Evolutionary conservation across 352 stramenopile genomes (phyloP), one percentile per base, ranked within the genome.

Genomic region (Phytopythium mirpurense): DNA sequence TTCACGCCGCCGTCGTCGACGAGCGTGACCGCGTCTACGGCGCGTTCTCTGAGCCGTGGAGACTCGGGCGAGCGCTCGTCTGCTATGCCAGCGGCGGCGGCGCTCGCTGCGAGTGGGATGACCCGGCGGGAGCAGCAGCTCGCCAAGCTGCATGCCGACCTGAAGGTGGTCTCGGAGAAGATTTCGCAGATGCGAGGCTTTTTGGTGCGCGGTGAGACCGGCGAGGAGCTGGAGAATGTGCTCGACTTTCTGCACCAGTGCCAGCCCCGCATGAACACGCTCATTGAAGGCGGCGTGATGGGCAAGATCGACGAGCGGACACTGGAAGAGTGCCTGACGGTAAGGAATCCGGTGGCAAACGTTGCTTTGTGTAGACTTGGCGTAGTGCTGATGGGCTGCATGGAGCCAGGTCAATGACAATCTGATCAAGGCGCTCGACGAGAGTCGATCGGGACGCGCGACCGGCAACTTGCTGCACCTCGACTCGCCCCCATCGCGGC

Each of bases 351-450:
- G n/a, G n/a, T n/a, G n/a, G n/a, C n/a, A n/a, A n/a, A n/a, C n/a
- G n/a, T n/a, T n/a, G n/a, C n/a, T n/a, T n/a, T n/a, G n/a, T n/a
- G n/a, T n/a, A 61, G 19, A 9, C 31, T 50, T 36, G 18, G 29
- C 35, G 6, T 5, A 1, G 5, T 10, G 15, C 43, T n/a, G n/a
- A n/a, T n/a, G n/a, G n/a, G n/a, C n/a, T n/a, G n/a, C n/a, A n/a
- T n/a, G n/a, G n/a, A n/a, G n/a, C n/a, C 47, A 92, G 82, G 78
- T 90, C 21, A 93, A 93, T 52, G 83, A 93, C 58, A 69, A 79
- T 60, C 65, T 93, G 59, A 88, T 91, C 64, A 87, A 86, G 51
- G 81, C 63, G 3, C 54, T 93, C 26, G 78, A 90, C 24, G 83
- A 90, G 59, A 77, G 66, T 42, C 67, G 42, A 27, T 57, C 72